Evolutionary conservation across 371 early-diverging fungal species (phyloP), one percentile per base, ranked within the genome.

Genomic region (Rhizopus delemar): DNA sequence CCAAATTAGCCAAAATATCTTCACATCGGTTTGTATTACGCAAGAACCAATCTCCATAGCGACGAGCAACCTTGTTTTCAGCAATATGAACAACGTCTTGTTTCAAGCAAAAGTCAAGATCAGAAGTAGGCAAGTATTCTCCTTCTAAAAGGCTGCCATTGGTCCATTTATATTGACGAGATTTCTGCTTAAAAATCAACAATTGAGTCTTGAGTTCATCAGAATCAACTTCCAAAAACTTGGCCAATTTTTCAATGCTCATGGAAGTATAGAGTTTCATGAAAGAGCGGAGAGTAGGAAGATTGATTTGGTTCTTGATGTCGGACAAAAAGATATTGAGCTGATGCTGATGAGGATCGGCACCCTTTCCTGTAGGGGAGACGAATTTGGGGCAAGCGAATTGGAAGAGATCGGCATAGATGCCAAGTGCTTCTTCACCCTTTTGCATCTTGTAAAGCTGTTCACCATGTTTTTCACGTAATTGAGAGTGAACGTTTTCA

Each of bases 331-430:
- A 97, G 57, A 92, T 84, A 78, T 86, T 88, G 68, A 87, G 77
- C 74, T 96, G 95, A 70, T 87, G 90, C 50, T 78, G 77, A 38
- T 86, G 82, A 22, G 88, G 90, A 64, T 92, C 90, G 45, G 36
- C 46, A 33, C 52, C 68, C 72, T 73, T 66, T 41, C 91, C 86
- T 46, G 83, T 90, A 53, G 95, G 93, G 38, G 89, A 87, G 59
- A 97, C 93, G 74, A 96, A 97, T 75, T 94, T 94, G 63, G 97
- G 97, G 77, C 94, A 93, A 13, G 97, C 90, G 63, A 88, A 93
- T 60, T 84, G 80, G 84, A 90, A 97, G 49, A 97, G 83, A 64
- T 96, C 96, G 65, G 93, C 91, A 66, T 91, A 91, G 51, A 87
- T 83, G 28, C 78, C 66, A 41, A 93, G 59, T 43, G 87, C 89